Evolutionary conservation across 331 rosid genomes (phyloP).

Genomic region (Rhamnella rubrinervis): DNA sequence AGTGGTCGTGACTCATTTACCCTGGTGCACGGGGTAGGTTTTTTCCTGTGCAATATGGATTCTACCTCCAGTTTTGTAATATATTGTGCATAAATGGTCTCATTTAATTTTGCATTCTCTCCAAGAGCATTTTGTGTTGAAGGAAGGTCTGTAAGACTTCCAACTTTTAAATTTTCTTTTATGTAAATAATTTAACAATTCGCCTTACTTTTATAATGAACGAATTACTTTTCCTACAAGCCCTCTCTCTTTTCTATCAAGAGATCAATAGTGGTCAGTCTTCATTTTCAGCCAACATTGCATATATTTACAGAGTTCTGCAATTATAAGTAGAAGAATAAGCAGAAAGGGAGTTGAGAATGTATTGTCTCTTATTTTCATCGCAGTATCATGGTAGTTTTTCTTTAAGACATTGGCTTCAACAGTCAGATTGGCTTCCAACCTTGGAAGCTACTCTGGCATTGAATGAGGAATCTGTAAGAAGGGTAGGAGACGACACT

Average conservation of each 20-base stretch:
- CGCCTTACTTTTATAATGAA: neutral
- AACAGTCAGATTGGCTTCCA: constrained; percentile 96
- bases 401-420: constrained; percentile 98
- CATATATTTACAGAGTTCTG: too few relatives aligned
- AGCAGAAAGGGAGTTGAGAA: neutral
- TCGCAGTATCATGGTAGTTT: constrained; percentile 96
- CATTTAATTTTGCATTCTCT: neutral
- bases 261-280: too few relatives aligned
- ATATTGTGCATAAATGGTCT: neutral
- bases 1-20: constrained; percentile 60
- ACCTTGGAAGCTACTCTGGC: constrained; percentile 98
- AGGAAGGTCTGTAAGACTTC: neutral
- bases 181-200: neutral
- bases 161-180: neutral
- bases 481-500: constrained; percentile 87
- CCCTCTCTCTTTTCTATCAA: too few relatives aligned
- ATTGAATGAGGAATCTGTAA: constrained; percentile 87
- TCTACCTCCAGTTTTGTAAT: neutral
- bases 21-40: constrained; percentile 90
- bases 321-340: too few relatives aligned
- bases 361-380: constrained; percentile 4
- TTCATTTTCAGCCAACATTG: too few relatives aligned
- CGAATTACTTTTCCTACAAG: neutral
- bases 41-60: constrained; percentile 16
- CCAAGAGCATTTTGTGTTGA: constrained; percentile 3